A percentile compares a stretch with the other conserved stretches of the same genome.
Evolutionary conservation across 1,139 yeast genomes (phyloP).

Genomic region (Taphrina pruni): DNA sequence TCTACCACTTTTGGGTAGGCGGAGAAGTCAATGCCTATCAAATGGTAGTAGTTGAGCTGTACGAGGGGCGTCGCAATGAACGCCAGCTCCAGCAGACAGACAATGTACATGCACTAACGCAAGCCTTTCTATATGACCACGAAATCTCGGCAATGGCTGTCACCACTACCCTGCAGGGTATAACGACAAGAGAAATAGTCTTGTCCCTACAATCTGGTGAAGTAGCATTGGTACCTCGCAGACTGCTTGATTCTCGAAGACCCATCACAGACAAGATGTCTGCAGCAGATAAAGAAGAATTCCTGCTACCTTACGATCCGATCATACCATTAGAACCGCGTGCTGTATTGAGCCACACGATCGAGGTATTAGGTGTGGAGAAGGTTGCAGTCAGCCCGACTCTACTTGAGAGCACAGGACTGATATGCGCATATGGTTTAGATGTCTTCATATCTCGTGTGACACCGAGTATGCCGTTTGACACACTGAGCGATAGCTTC

Average conservation of each 20-base stretch:
- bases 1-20: conserved; percentile 63
- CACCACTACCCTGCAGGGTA: conserved; percentile 73
- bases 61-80: conserved; percentile 62
- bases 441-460: conserved; percentile 79
- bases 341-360: conserved; percentile 56
- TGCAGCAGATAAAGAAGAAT: conserved; percentile 64
- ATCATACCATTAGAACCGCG: conserved; percentile 57
- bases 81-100: conserved; percentile 46
- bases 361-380: conserved; percentile 48
- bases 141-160: conserved; percentile 60
- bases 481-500: conserved; percentile 69
- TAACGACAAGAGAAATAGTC: conserved; percentile 72
- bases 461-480: conserved; percentile 85
- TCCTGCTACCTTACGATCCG: conserved; percentile 71
- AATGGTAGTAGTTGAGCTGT: conserved; percentile 76
- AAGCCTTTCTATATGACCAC: conserved; percentile 69
- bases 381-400: conserved; percentile 64
- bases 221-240: conserved; percentile 71
- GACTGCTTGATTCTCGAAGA: conserved; percentile 52
- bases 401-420: conserved; percentile 77
- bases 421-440: conserved; percentile 67
- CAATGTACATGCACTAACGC: conserved; percentile 58
- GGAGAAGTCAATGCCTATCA: conserved; percentile 59
- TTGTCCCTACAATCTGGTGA: conserved; percentile 63
- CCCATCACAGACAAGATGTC: conserved; percentile 62